Conservation (phyloP, 305 asterid genomes). For the Rubia occidens region DNA sequence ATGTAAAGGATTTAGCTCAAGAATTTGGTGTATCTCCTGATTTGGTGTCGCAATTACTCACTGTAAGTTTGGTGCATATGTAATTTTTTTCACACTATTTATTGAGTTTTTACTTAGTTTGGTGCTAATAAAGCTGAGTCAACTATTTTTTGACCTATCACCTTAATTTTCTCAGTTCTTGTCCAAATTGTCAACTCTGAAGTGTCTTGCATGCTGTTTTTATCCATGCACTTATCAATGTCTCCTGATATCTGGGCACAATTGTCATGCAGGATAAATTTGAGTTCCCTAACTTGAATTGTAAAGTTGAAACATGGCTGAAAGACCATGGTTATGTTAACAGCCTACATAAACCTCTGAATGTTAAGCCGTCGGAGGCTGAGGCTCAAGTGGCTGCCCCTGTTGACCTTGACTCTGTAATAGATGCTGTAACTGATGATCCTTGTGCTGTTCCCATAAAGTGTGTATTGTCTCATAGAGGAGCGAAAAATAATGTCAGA, state of each 20-base stretch:
- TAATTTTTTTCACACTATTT: neutral
- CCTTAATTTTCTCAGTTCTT: neutral
- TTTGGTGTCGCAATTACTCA: constrained; percentile 43
- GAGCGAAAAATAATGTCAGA: constrained; percentile 58
- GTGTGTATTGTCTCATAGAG: constrained; percentile 65
- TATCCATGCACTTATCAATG: neutral
- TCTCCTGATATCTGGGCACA: constrained; percentile 8
- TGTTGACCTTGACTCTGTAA: constrained; percentile 35
- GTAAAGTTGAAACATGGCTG: constrained; percentile 68
- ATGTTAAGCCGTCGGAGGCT: constrained; percentile 35
- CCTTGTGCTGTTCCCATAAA: constrained; percentile 55
- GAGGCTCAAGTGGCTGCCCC: constrained; percentile 30
- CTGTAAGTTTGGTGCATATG: constrained; percentile 37
- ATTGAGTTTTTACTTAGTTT: neutral
- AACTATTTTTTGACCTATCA: too few species aligned
- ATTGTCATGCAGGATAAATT: constrained; percentile 52
- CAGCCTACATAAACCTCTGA: constrained; percentile 42
- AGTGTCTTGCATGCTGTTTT: neutral
- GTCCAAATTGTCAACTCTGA: neutral
- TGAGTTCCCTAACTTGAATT: constrained; percentile 43
- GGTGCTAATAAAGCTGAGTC: neutral
- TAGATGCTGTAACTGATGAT: constrained; percentile 40
- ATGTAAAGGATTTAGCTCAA: constrained; percentile 53
- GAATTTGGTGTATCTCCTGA: constrained; percentile 73
- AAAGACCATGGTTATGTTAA: constrained; percentile 52